These are phyloP conservation scores for Astragalus membranaceus DNA, from an alignment of 306 rosid genomes.

Conservation along the genomic window DNA sequence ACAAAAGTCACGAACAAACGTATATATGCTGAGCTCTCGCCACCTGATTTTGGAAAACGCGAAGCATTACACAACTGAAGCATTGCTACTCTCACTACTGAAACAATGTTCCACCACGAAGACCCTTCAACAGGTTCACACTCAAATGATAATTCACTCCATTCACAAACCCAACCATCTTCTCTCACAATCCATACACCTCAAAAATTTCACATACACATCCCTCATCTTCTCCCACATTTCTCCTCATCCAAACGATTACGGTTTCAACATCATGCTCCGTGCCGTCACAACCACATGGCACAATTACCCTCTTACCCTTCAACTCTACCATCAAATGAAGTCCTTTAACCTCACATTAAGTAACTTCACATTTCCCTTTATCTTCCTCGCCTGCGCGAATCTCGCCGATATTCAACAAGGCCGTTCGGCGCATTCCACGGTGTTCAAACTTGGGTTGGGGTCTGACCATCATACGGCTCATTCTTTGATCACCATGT, in stretches of 20 bases:
- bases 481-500: slow-evolving; percentile 70
- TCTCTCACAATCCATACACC: slow-evolving; percentile 51
- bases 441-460: slow-evolving; percentile 46
- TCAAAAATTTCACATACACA: slow-evolving; percentile 53
- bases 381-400: slow-evolving; percentile 71
- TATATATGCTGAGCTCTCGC: background rate
- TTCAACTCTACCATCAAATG: slow-evolving; percentile 53
- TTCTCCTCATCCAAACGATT: slow-evolving; percentile 51
- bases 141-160: slow-evolving; percentile 63
- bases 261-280: slow-evolving; percentile 80
- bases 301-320: slow-evolving; percentile 46
- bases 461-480: slow-evolving; percentile 43
- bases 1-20: background rate
- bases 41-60: background rate
- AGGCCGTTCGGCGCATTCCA: slow-evolving; percentile 49
- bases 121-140: slow-evolving; percentile 49
- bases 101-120: slow-evolving; percentile 43
- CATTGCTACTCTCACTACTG: slow-evolving; percentile 25
- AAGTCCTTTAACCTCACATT: slow-evolving; percentile 34
- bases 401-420: slow-evolving; percentile 31
- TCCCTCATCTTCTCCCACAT: slow-evolving; percentile 44
- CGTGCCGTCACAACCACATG: slow-evolving; percentile 80
- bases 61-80: background rate
- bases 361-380: slow-evolving; percentile 68
- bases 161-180: slow-evolving; percentile 57